Evolutionary conservation across 2,329 filamentous ascomycete species (phyloP), one percentile per base, ranked within the genome.

Genomic region (Phialophora chinensis): DNA sequence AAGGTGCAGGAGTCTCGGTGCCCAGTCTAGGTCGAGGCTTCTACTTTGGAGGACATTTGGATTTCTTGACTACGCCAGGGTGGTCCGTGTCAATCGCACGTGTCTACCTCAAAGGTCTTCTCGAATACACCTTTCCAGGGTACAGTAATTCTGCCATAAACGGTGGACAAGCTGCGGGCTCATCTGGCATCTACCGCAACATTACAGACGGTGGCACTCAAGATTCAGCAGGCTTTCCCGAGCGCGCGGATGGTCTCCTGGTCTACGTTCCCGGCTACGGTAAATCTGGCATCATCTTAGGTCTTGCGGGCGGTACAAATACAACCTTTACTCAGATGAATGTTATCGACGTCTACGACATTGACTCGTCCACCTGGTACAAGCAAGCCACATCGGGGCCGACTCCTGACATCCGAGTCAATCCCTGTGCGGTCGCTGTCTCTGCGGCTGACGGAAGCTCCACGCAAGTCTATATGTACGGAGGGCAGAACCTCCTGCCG

Each of bases 231-330:
- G 88, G 86, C 0, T 93, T 93, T 73, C 87, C 89, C 0, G 88
- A 91, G 74, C 83, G 91, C 59, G 91, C 91, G 1, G 91, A 93
- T 76, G 90, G 90, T 10, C 83, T 88, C 1, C 79, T 93, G 60
- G 84, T 91, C 0, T 92, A 90, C 73, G 84, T 96, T 0, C 92
- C 92, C 1, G 90, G 90, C 0, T 91, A 93, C 53, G 91, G 91
- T 2, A 80, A 85, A 17, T 82, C 92, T 72, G 92, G 92, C 0
- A 88, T 95, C 53, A 81, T 96, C 8, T 83, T 96, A 0, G 90
- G 90, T 2, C 80, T 96, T 0, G 91, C 91, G 6, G 92, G 92
- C 12, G 92, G 91, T 2, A 86, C 88, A 79, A 84, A 86, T 73
- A 79, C 82, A 29, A 86, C 87, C 25, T 93, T 91, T 73, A 86